phyloP scores from a whole-genome alignment of 1,284 basidiomycete genomes.

The Butyriboletus regius region DNA sequence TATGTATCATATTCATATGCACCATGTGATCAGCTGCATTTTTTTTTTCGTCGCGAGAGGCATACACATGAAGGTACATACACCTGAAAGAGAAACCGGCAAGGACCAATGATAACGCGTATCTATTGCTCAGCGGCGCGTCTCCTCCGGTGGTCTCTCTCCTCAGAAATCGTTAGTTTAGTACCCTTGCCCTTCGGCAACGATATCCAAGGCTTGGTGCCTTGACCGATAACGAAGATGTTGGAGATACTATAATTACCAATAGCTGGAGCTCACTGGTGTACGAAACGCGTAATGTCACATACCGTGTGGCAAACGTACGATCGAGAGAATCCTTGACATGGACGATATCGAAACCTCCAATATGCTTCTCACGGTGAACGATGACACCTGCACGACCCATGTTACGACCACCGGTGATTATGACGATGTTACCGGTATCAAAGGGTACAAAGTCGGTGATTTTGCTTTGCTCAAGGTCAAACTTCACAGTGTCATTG shows the following conservation, averaged over 20 bases:
- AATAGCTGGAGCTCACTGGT: constrained; percentile 3
- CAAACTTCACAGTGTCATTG: constrained; percentile 97
- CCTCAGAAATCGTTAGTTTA: constrained; percentile 85
- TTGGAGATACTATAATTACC: constrained; percentile 68
- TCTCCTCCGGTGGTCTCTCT: constrained; percentile 74
- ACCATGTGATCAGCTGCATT: constrained; percentile 18
- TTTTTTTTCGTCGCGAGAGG: constrained; percentile 19
- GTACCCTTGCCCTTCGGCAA: constrained; percentile 97
- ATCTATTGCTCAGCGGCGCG: constrained; percentile 56
- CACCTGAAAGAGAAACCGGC: constrained; percentile 22
- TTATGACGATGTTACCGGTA: constrained; percentile 93
- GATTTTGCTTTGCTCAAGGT: constrained; percentile 92
- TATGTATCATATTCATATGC: constrained; percentile 7
- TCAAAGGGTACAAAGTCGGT: constrained; percentile 93
- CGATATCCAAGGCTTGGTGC: constrained; percentile 92
- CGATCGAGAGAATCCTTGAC: constrained; percentile 93
- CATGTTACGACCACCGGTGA: constrained; percentile 99
- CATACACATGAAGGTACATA: constrained; percentile 19
- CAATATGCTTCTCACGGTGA: constrained; percentile 93
- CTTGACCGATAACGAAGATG: constrained; percentile 96
- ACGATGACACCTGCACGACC: constrained; percentile 93
- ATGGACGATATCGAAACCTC: constrained; percentile 97
- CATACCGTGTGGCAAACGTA: constrained; percentile 90
- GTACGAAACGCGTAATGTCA: constrained; percentile 9
- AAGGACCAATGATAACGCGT: constrained; percentile 14